Conservation (phyloP, 805 yeast genomes). For the Cyberlindnera samutprakarnensis region DNA sequence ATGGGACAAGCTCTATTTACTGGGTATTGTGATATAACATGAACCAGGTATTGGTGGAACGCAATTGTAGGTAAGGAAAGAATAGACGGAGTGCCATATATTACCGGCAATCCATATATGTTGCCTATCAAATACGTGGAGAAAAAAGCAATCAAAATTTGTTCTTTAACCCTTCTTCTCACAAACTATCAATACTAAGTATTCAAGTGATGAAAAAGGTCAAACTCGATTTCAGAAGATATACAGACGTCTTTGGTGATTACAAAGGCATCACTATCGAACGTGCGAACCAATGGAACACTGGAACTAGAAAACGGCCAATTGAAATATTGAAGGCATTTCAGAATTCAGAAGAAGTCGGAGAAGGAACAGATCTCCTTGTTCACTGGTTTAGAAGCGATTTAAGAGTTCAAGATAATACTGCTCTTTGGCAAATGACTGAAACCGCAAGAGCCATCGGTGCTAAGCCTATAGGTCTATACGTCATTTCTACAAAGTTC, state of each 20-base stretch:
- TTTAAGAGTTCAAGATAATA: conserved; percentile 37
- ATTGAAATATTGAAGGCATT: conserved; percentile 4
- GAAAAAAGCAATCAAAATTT: background rate
- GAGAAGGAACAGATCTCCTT: conserved; percentile 11
- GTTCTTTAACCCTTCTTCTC: too few relatives aligned
- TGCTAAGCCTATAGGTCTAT: conserved; percentile 33
- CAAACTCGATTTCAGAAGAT: conserved; percentile 14
- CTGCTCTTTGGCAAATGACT: conserved; percentile 31
- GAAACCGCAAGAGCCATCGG: conserved; percentile 23
- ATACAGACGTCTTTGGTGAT: conserved; percentile 3
- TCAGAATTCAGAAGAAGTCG: conserved; percentile 1
- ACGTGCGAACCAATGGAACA: conserved; percentile 11
- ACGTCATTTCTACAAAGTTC: conserved; percentile 33
- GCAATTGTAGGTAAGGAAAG: too few relatives aligned
- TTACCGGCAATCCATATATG: too few relatives aligned
- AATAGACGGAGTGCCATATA: too few relatives aligned
- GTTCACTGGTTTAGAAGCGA: conserved; percentile 44
- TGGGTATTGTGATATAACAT: too few relatives aligned
- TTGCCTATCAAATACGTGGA: too few relatives aligned
- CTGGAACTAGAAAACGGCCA: conserved; percentile 5
- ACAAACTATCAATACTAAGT: too few relatives aligned
- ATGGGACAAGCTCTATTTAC: too few relatives aligned
- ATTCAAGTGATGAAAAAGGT: conserved; percentile 6
- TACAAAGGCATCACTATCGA: conserved; percentile 1
- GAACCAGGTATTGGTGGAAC: too few relatives aligned